Evolutionary conservation across 164 flowering plant genomes (phyloP).

Genomic region (Brasenia schreberi): DNA sequence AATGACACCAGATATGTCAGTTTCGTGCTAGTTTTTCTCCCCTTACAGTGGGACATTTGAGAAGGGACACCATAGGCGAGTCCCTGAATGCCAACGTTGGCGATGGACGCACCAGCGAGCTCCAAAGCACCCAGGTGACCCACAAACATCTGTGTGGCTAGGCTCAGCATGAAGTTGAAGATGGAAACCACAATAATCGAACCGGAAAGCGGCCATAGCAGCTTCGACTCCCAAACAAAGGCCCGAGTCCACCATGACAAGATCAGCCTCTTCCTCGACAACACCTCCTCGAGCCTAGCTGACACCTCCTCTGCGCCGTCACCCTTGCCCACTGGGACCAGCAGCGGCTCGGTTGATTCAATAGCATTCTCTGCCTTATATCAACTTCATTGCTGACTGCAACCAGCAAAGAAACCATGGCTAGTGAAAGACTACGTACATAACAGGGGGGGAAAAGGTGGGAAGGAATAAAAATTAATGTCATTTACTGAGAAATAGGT

Average conservation of each 20-base stretch:
- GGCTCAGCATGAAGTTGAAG: slow-evolving; percentile 60
- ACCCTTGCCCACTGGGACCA: not conserved
- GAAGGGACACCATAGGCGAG: slow-evolving; percentile 82
- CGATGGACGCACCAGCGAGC: slow-evolving; percentile 72
- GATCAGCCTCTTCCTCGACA: slow-evolving; percentile 17
- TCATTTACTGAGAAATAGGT: too few relatives aligned
- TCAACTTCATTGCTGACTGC: too few relatives aligned
- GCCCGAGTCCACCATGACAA: slow-evolving; percentile 29
- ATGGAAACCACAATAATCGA: slow-evolving; percentile 43
- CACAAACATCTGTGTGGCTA: slow-evolving; percentile 47
- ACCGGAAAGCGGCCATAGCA: slow-evolving; percentile 45
- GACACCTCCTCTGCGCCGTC: not conserved
- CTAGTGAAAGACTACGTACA: too few relatives aligned
- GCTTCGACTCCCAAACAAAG: slow-evolving; percentile 50
- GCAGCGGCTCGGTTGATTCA: not conserved
- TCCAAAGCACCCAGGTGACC: slow-evolving; percentile 54
- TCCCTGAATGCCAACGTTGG: slow-evolving; percentile 71
- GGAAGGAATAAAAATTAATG: too few relatives aligned
- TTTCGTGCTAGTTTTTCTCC: too few relatives aligned
- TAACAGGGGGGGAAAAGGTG: too few relatives aligned
- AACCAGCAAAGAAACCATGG: too few relatives aligned
- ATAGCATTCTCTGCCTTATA: not conserved
- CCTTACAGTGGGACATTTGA: too few relatives aligned
- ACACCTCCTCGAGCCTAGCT: slow-evolving; percentile 29
- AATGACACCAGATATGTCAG: too few relatives aligned